Conservation (phyloP, 208 protist genomes). For the Wallacemonas rigidus region DNA sequence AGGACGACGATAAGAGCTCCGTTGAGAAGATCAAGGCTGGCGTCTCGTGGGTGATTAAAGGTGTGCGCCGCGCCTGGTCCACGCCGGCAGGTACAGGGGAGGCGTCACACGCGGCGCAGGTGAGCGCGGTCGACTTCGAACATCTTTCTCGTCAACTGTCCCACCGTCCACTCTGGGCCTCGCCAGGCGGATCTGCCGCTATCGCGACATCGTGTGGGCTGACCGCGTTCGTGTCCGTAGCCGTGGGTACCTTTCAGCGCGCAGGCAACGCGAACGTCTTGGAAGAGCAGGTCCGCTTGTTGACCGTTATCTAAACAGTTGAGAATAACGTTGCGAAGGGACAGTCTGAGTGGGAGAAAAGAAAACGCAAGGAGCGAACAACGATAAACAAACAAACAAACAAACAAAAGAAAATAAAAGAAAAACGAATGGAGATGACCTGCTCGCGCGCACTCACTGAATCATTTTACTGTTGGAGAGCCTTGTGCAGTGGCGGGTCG, state of each 20-base stretch:
- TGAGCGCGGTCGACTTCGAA: conserved; percentile 29
- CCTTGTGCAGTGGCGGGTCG: no score
- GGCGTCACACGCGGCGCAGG: not conserved
- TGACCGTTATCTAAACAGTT: conserved; percentile 12
- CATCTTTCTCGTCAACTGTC: conserved; percentile 34
- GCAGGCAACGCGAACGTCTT: conserved; percentile 68
- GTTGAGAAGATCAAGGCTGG: conserved; percentile 10
- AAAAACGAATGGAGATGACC: no score
- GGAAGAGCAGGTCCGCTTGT: conserved; percentile 47
- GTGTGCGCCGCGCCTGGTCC: not conserved
- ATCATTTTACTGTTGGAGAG: no score
- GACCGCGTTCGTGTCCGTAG: conserved; percentile 31
- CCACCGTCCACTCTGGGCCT: conserved; percentile 33
- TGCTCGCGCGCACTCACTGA: no score
- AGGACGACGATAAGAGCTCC: not conserved
- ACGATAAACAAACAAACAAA: not conserved
- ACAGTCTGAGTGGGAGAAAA: no score
- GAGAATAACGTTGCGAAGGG: not conserved
- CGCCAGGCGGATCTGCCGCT: conserved; percentile 23
- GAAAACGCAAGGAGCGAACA: no score
- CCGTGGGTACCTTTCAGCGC: conserved; percentile 73
- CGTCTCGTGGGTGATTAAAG: not conserved
- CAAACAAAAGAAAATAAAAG: no score
- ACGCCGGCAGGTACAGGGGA: not conserved
- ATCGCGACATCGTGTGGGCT: conserved; percentile 24